Evolutionary conservation across 2,329 filamentous ascomycete species (phyloP), one percentile per base, ranked within the genome.

Genomic region (Exophiala mesophila): DNA sequence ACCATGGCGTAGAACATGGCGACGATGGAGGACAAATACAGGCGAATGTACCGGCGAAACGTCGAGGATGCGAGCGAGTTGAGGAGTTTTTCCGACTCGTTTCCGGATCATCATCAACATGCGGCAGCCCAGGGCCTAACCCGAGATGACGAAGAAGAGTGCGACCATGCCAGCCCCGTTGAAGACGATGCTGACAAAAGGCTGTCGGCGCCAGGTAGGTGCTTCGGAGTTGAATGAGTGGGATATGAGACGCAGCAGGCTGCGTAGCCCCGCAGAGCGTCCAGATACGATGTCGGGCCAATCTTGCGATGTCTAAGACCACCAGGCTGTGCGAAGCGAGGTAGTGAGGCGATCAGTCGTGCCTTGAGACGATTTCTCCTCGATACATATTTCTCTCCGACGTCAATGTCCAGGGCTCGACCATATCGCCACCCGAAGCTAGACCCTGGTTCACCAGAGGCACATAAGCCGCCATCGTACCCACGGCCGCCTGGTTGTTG

Each of bases 131-230:
- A 72, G 59, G 19, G 70, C 68, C 45, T 71, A 72, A 34, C 69
- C 69, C 5, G 67, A 71, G 19, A 72, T 64, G 32, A 72, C 63
- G 53, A 72, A 72, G 58, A 72, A 72, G 19, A 71, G 63, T 39
- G 64, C 62, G 15, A 71, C 68, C 41, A 51, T 50, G 10, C 43
- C 50, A 2, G 45, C 9, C 2, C 50, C 53, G 24, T 43, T 36
- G 30, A 42, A 46, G 4, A 52, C 18, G 50, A 69, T 55, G 36
- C 67, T 64, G 17, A 69, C 34, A 47, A 69, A 59, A 4, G 66
- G 64, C 4, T 67, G 36, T 26, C 32, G 36, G 17, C 39, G 28
- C n/a, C 20, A 35, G 34, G 17, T 37, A 10, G 24, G 34, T 23
- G 19, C 19, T 18, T 36, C 31, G 20, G 39, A 15, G 3, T 66